Conservation (phyloP, 148 eudicot genomes). For the Fagopyrum homotropicum region DNA sequence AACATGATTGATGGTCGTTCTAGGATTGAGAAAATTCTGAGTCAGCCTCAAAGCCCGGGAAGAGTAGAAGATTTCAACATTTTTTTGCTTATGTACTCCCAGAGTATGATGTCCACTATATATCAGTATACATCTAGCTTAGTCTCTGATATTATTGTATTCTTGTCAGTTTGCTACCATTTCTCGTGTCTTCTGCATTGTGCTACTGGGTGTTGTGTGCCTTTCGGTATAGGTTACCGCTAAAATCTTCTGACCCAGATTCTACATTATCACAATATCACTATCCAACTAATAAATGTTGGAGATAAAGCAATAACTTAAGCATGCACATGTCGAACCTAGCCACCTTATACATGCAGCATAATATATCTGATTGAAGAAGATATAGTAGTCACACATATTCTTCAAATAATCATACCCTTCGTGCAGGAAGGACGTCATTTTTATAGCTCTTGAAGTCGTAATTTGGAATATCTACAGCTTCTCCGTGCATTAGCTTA, state of each 20-base stretch:
- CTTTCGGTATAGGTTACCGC: background rate
- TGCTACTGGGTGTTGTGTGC: background rate
- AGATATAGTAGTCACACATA: background rate
- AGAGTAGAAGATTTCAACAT: background rate
- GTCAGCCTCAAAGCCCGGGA: background rate
- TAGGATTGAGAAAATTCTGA: background rate
- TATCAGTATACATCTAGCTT: background rate
- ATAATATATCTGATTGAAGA: background rate
- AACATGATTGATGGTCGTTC: background rate
- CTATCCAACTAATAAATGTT: background rate
- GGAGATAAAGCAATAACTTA: background rate
- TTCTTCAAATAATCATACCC: slow-evolving; percentile 42
- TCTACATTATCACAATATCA: background rate
- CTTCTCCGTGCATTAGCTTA: slow-evolving; percentile 75
- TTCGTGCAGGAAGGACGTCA: slow-evolving; percentile 60
- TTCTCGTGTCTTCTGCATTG: background rate
- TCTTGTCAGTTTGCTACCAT: background rate
- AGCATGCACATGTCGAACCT: background rate
- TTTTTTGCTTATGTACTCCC: background rate
- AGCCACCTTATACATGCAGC: background rate
- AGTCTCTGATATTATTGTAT: background rate
- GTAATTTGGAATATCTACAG: slow-evolving; percentile 89
- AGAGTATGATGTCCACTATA: background rate
- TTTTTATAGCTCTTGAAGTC: slow-evolving; percentile 90
- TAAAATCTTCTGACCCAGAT: background rate